A percentile compares a stretch with the other conserved stretches of the same genome.
These are phyloP conservation scores for Mycena sp. DNA, from an alignment of 1,284 basidiomycete species.

Conservation along the genomic window DNA sequence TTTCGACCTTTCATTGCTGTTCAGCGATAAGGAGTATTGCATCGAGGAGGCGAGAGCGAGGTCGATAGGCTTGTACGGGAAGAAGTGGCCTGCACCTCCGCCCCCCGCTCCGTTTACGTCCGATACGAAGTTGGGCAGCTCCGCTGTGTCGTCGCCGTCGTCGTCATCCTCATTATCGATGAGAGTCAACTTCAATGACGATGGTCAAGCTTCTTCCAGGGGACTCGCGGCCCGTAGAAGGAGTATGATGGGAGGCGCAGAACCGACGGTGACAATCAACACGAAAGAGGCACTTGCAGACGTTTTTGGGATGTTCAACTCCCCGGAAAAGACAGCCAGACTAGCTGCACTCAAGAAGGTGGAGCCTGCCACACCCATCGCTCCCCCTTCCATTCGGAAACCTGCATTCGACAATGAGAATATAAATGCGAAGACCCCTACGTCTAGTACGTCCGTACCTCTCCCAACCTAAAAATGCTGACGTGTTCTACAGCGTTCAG, in stretches of 20 bases:
- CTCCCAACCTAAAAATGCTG: conserved; percentile 12
- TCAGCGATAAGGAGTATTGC: conserved; percentile 76
- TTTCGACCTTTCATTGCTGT: conserved; percentile 73
- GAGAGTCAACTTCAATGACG: conserved; percentile 63
- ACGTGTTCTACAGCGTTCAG: conserved; percentile 53
- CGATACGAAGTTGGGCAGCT: conserved; percentile 38
- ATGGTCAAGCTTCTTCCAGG: conserved; percentile 55
- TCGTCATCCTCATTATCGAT: conserved; percentile 40
- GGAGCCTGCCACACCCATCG: conserved; percentile 46
- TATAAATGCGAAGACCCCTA: conserved; percentile 49
- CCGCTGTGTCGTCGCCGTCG: conserved; percentile 42
- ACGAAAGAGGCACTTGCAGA: conserved; percentile 93
- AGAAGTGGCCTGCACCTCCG: conserved; percentile 73
- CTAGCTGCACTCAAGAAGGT: conserved; percentile 28
- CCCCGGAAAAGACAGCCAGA: conserved; percentile 77
- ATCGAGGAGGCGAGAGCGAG: conserved; percentile 79
- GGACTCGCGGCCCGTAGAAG: conserved; percentile 47
- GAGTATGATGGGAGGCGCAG: conserved; percentile 39
- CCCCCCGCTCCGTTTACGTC: conserved; percentile 55
- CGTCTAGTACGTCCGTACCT: conserved; percentile 40
- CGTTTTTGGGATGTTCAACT: conserved; percentile 94
- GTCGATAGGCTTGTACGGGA: conserved; percentile 80
- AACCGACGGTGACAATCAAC: conserved; percentile 69
- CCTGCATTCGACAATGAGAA: conserved; percentile 49
- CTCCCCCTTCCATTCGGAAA: conserved; percentile 38